phyloP scores from a whole-genome alignment of 73 alveolate genomes.

The Stentor roeselii region DNA sequence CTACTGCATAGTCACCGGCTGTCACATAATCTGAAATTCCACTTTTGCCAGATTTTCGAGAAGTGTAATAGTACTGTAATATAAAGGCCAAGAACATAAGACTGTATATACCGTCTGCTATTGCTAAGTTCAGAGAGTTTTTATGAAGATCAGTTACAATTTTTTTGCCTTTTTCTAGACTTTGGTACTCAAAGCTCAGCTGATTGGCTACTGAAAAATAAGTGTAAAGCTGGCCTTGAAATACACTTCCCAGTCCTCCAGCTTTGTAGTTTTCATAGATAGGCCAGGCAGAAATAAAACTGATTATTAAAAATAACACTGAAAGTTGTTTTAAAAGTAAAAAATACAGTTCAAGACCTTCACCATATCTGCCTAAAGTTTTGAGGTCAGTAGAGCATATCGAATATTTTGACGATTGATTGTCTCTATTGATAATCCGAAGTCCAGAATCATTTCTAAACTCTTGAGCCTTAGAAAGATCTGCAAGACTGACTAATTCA shows the following conservation, averaged over 20 bases:
- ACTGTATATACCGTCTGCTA: neutral
- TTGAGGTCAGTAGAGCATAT: neutral
- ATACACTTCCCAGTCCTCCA: neutral
- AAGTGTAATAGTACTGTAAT: neutral
- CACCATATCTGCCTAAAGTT: neutral
- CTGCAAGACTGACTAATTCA: neutral
- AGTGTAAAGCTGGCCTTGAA: neutral
- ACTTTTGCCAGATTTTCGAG: neutral
- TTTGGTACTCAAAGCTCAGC: neutral
- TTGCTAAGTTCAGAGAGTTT: neutral
- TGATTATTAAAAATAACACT: no score
- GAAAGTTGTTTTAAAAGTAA: neutral
- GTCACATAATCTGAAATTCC: neutral
- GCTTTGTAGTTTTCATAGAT: neutral
- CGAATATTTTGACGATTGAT: neutral
- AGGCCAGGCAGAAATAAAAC: neutral
- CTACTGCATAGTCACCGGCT: slow-evolving; percentile 1
- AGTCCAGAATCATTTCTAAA: neutral
- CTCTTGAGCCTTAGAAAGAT: neutral
- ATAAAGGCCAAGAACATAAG: no score
- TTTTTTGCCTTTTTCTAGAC: no score
- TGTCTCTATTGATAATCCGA: neutral
- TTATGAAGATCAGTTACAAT: neutral
- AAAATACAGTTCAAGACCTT: neutral
- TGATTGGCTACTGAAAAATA: neutral